These are phyloP conservation scores for Betula pendula DNA, from an alignment of 306 rosid genomes.

Conservation along the genomic window DNA sequence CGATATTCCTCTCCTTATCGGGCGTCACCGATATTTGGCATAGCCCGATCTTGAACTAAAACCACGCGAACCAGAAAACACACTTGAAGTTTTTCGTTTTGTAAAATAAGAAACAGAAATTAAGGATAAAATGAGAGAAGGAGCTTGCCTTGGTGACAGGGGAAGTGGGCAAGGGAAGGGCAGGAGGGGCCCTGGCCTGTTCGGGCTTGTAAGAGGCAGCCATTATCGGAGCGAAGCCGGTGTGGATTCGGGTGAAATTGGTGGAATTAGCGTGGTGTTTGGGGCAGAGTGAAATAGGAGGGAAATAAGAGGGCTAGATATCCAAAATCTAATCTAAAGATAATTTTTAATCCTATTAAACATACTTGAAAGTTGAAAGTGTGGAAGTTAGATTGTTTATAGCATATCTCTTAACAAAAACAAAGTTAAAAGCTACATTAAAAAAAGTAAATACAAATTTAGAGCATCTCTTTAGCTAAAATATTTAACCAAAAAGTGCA, in stretches of 20 bases:
- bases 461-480: no score
- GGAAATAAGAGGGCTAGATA: no score
- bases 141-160: slow-evolving; percentile 61
- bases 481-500: no score
- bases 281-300: slow-evolving; percentile 3
- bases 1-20: slow-evolving; percentile 77
- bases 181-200: slow-evolving; percentile 70
- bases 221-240: slow-evolving; percentile 50
- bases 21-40: slow-evolving; percentile 82
- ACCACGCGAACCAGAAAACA: slow-evolving; percentile 6
- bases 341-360: no score
- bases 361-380: no score
- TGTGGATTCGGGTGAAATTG: slow-evolving; percentile 27
- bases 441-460: no score
- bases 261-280: slow-evolving; percentile 5
- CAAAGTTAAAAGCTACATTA: no score
- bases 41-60: slow-evolving; percentile 79
- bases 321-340: no score
- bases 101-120: neutral
- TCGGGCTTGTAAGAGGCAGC: slow-evolving; percentile 60
- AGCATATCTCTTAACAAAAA: no score
- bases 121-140: neutral
- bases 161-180: slow-evolving; percentile 67
- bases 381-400: no score
- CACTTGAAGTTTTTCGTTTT: neutral